Base-by-base conservation (phyloP, 768 basidiomycete species). In the Albatrellus ellisii region DNA sequence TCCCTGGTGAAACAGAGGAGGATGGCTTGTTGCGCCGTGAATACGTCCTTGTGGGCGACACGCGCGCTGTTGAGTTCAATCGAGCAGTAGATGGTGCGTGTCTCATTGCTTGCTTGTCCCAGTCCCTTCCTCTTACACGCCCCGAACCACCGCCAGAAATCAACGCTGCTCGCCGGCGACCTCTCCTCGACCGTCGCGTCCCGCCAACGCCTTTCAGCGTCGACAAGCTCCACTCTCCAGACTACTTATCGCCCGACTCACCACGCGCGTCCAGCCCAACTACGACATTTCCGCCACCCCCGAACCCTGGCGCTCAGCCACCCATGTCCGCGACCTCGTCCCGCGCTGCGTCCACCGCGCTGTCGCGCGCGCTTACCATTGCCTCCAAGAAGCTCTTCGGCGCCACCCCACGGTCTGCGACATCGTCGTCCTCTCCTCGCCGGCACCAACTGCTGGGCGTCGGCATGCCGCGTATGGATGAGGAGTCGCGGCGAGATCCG, bases 1-100 rank as follows among this genome's bases (percentile, higher is more conserved):
- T 86, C 39, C 84, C 84, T 9, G 85, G 85, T 3, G 84, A 88
- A 57, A 82, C 79, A 0, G 85, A 87, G 53, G 84, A 88, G 54
- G 84, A 87, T 54, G 82, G 82, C 0, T 64, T 79, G 38, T 66
- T 88, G 37, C 70, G 81, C 40, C 72, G 77, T 47, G 94, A 98
- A 54, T 99, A 99, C 52, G 94, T 98, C 0, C 73, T 99, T 1
- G 86, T 98, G 1, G 91, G 83, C 32, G 90, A 99, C 58, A 76
- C 73, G 41, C 71, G 80, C 38, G 86, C 86, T 2, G 84, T 97
- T 2, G 92, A 98, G 56, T 88, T 97, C 57, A 89, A 88, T 56
- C 76, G 77, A 12, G 75, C 89, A 2, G 82, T 94, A 1, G 94
- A 98, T 64, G 92, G 92, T 85, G 46, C 52, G 77, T 59, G 14